Evolutionary conservation across 78 protist genomes (phyloP), one percentile per base, ranked within the genome.

Genomic region (Protostelium mycophagum): DNA sequence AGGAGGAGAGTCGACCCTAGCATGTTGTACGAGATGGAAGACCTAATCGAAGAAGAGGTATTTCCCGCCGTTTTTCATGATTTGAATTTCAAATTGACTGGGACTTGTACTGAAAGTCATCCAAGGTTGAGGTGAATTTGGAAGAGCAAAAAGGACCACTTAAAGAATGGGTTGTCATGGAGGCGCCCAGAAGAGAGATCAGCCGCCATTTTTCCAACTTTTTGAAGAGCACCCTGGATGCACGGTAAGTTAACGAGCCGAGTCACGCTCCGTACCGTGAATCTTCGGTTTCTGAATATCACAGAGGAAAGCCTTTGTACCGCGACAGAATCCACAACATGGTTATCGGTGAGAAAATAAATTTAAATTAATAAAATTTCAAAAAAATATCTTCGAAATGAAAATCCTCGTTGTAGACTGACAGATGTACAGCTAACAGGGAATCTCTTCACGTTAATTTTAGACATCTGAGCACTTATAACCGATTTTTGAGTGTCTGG

Each of bases 401-500:
- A 38, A 28, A 84, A 5, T 51, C 73, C 5, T 51, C 73, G 5
- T 51, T 51, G 73, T 51, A 25, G 31, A 51, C 73, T 51, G 5
- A 5, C 73, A 25, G 73, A 51, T 91, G 90, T 35, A 91, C 93
- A 31, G 37, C 84, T 0, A 91, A 90, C 36, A 1, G 34, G 0
- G 90, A 87, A 89, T 86, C 88, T 34, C 36, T 97, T 9, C 92
- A 91, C 9, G 93, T 98, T 28, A 51, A 38, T 63, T 98, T 90
- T 83, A 38, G 73, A 1, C 93, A 97, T 84, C 84, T 96, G 5
- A 0, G 31, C 1, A 34, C 31, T 0, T 87, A 38, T 0, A 35
- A 31, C 28, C 91, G 92, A 0, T 38, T 51, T 35, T 91, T 98
- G 28, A 96, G 96, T 37, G 34, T 94, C 35, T 97, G 94, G 96